These are phyloP conservation scores for Calonectria naviculata DNA, from an alignment of 2,329 filamentous ascomycete species.

Conservation along the genomic window DNA sequence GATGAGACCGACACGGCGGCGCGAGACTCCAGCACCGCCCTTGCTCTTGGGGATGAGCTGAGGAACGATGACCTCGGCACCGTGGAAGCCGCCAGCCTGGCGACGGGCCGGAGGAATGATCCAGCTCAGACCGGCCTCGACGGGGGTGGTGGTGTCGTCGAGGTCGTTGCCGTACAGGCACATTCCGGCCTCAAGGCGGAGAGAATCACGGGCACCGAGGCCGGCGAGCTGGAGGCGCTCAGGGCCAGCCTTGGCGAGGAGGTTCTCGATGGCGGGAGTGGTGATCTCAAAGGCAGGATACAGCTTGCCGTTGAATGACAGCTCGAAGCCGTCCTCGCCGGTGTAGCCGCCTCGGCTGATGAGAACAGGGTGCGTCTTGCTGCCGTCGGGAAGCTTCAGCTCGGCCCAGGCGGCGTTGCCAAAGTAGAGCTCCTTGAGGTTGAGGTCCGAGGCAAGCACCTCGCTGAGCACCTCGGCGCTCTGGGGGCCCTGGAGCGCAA, in stretches of 20 bases:
- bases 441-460: constrained; percentile 64
- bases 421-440: constrained; percentile 82
- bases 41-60: constrained; percentile 81
- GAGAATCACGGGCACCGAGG: constrained; percentile 89
- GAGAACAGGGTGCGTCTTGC: constrained; percentile 58
- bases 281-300: constrained; percentile 51
- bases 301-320: constrained; percentile 74
- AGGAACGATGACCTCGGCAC: constrained; percentile 78
- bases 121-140: constrained; percentile 74
- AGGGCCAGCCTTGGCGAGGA: constrained; percentile 73
- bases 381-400: constrained; percentile 69
- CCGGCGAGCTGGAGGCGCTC: constrained; percentile 81
- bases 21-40: constrained; percentile 75
- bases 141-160: constrained; percentile 76
- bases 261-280: constrained; percentile 71
- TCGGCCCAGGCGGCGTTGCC: constrained; percentile 77
- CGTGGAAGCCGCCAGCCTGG: constrained; percentile 80
- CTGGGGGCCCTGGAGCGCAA: constrained; percentile 91
- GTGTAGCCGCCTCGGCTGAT: constrained; percentile 95
- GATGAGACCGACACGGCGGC: constrained; percentile 83
- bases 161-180: constrained; percentile 99
- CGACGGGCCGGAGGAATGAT: constrained; percentile 84
- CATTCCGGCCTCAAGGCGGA: constrained; percentile 97
- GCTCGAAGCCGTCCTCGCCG: constrained; percentile 97
- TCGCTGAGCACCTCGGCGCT: constrained; percentile 75